These are phyloP conservation scores for Trifolium dubium DNA, from an alignment of 306 rosid species.

Conservation along the genomic window DNA sequence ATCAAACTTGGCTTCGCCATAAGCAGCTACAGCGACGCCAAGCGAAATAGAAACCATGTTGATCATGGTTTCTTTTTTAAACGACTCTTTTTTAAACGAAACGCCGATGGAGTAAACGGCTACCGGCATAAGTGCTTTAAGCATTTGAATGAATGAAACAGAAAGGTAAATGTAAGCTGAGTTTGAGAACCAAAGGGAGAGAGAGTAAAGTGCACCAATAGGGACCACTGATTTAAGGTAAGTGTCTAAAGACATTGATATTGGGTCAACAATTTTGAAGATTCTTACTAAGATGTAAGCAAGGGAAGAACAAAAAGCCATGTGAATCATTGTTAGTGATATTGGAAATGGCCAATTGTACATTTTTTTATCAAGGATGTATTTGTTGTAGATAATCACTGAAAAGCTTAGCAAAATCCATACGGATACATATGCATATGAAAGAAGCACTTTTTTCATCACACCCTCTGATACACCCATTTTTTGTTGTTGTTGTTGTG, in stretches of 20 bases:
- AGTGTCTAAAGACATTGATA: constrained; percentile 81
- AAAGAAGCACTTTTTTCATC: constrained; percentile 75
- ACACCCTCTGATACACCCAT: constrained; percentile 87
- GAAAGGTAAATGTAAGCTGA: constrained; percentile 89
- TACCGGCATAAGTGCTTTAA: constrained; percentile 92
- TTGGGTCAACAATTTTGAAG: constrained; percentile 82
- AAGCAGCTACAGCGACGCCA: constrained; percentile 89
- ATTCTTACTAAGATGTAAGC: constrained; percentile 78
- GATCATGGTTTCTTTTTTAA: constrained; percentile 70
- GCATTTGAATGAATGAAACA: constrained; percentile 94
- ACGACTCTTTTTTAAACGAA: constrained; percentile 61
- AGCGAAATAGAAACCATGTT: constrained; percentile 89
- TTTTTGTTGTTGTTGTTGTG: not conserved
- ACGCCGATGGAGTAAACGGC: constrained; percentile 88
- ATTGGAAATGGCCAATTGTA: constrained; percentile 97
- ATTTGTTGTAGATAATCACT: constrained; percentile 95
- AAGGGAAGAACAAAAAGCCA: constrained; percentile 90
- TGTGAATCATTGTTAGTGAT: constrained; percentile 96
- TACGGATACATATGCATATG: constrained; percentile 79
- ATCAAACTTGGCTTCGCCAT: constrained; percentile 85
- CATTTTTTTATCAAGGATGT: constrained; percentile 87
- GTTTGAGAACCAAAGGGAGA: constrained; percentile 95
- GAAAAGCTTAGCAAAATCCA: constrained; percentile 97
- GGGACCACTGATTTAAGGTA: constrained; percentile 89
- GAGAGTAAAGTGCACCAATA: constrained; percentile 88